Base-by-base conservation (phyloP, 1,139 yeast species). In the Saccharomyces uvarum region DNA sequence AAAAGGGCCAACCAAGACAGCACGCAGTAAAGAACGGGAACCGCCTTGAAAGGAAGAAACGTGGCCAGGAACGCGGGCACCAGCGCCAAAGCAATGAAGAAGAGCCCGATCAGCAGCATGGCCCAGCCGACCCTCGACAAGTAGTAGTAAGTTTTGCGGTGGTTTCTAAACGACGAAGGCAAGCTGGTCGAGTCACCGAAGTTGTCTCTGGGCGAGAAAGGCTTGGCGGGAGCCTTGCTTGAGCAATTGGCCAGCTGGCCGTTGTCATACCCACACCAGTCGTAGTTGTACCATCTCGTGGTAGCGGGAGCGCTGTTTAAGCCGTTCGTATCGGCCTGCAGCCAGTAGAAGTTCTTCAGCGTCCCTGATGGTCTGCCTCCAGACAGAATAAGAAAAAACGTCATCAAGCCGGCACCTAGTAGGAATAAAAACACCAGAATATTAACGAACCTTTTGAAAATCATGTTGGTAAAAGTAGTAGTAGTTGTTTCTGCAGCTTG, bases 221-320 rank as follows among this genome's bases (percentile, higher is more conserved):
- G 88, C 65, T 75, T 78, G 50, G 86, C 91, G 16, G 68, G 62
- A 26, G 59, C 60, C 19, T 48, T 60, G 29, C 49, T 32, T 5
- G 68, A 62, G 52, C 69, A 66, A 54, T 56, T 51, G 28, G 41
- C 48, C 24, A 56, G 46, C 14, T 57, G 73, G 51, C 77, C 75
- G 59, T 71, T 64, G 29, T 56, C 57, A 27, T 73, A 80, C 31
- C 77, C 82, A 73, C 96, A 88, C 57, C 75, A 66, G 52, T 78
- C 77, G 71, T 86, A 88, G 62, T 77, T 75, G n/a, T 89, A 85
- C 95, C 95, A 88, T 69, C 88, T 76, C 3, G 84, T 75, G 33
- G 70, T 63, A 26, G 68, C 61, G 4, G 71, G 67, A 28, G 85
- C 82, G 48, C 78, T 77, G 11, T 77, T 66, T 54, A 84, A 78